phyloP scores from a whole-genome alignment of 108 stramenopile genomes.

The Cyclotella choctawhatcheeana region DNA sequence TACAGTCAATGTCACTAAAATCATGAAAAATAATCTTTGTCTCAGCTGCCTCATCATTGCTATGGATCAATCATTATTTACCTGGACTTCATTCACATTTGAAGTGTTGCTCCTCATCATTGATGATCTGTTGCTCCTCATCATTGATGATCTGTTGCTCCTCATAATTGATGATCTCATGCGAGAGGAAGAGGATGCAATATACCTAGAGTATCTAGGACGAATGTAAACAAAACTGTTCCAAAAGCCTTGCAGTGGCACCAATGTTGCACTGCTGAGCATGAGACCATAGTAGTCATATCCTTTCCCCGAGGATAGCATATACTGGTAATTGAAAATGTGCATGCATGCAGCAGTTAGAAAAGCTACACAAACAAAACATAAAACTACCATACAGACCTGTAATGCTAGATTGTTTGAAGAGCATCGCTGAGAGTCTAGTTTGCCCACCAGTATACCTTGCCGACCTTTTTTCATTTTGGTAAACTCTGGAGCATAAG shows the following conservation, averaged over 20 bases:
- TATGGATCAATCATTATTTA: no score
- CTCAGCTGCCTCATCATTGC: no score
- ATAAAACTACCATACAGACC: neutral
- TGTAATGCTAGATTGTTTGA: neutral
- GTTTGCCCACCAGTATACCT: neutral
- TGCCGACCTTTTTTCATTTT: neutral
- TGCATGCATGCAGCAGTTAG: neutral
- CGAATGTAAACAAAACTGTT: neutral
- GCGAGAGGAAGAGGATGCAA: neutral
- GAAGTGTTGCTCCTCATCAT: no score
- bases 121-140: no score
- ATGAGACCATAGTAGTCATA: slow-evolving; percentile 4
- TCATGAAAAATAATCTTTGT: no score
- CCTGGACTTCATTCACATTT: no score
- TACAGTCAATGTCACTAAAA: no score
- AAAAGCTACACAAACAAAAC: neutral
- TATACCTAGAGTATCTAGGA: neutral
- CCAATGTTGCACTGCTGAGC: neutral
- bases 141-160: no score
- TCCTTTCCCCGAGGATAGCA: neutral
- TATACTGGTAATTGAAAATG: neutral
- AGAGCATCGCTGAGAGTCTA: neutral
- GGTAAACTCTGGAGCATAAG: neutral
- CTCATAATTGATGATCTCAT: neutral
- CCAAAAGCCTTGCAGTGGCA: slow-evolving; percentile 1